Conservation (phyloP, 768 basidiomycete genomes). For the Leccinum arenicola region DNA sequence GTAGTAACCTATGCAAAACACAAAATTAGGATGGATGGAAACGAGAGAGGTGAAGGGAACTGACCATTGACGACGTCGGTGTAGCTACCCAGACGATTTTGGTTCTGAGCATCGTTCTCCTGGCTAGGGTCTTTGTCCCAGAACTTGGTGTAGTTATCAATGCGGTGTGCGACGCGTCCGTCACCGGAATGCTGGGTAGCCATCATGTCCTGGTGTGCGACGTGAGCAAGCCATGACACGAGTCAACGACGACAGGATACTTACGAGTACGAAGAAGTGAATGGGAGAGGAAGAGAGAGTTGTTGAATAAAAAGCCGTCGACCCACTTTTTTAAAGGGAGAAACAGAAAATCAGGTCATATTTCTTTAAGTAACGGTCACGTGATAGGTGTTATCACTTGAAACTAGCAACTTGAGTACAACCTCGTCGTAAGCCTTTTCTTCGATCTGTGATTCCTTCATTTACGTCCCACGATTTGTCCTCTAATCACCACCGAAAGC, state of each 20-base stretch:
- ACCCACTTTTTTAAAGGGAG: conserved; percentile 13
- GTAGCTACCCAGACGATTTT: conserved; percentile 77
- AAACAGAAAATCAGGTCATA: conserved; percentile 23
- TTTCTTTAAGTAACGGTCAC: conserved; percentile 5
- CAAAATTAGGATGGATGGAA: background rate
- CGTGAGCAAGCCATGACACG: background rate
- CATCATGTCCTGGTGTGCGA: conserved; percentile 2
- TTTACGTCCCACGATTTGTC: too few relatives aligned
- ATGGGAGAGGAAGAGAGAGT: background rate
- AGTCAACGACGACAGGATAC: background rate
- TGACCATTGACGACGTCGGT: conserved; percentile 91
- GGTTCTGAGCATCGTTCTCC: conserved; percentile 63
- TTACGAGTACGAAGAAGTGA: background rate
- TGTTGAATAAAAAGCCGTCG: background rate
- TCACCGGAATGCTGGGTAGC: conserved; percentile 39
- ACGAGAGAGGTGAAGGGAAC: conserved; percentile 15
- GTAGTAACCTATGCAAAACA: conserved; percentile 71
- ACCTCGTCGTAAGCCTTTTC: too few relatives aligned
- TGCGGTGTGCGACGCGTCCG: conserved; percentile 63
- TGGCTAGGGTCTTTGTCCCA: conserved; percentile 82
- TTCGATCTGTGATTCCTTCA: too few relatives aligned
- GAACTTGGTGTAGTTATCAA: conserved; percentile 84
- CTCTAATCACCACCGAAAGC: too few relatives aligned
- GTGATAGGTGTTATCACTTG: background rate
- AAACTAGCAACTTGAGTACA: too few relatives aligned